Evolutionary conservation across 768 basidiomycete species (phyloP).

Genomic region (Boletus bicolor): DNA sequence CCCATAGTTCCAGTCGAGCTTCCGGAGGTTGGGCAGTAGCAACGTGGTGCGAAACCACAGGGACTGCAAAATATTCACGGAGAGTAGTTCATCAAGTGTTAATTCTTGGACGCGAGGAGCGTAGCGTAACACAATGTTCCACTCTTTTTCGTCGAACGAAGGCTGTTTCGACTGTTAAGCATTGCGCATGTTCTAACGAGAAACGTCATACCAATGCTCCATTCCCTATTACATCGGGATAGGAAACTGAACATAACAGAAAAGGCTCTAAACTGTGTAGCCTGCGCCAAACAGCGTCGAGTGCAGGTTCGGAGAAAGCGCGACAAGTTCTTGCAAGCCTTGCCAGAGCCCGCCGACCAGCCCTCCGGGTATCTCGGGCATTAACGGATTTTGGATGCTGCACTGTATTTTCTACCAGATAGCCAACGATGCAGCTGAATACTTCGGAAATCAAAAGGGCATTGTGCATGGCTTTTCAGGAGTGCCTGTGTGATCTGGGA

Average conservation of each 20-base stretch:
- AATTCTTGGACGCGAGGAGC: constrained; percentile 10
- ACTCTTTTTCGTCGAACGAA: constrained; percentile 3
- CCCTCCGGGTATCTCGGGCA: background rate
- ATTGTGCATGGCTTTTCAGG: background rate
- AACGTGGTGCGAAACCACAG: background rate
- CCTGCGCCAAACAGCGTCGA: constrained; percentile 15
- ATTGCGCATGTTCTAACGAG: background rate
- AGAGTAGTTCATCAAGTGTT: background rate
- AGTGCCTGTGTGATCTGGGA: too few species aligned
- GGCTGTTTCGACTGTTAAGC: background rate
- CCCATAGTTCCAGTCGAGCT: background rate
- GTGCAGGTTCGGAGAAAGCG: constrained; percentile 12
- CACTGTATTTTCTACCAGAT: background rate
- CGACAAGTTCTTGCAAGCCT: constrained; percentile 16
- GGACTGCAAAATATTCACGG: constrained; percentile 1
- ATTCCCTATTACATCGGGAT: background rate
- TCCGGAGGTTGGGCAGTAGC: constrained; percentile 11
- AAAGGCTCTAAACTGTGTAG: constrained; percentile 8
- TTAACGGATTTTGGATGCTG: background rate
- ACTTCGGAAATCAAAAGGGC: constrained; percentile 5
- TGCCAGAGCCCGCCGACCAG: background rate
- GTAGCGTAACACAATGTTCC: constrained; percentile 2
- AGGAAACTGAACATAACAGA: background rate
- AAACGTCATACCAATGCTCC: background rate
- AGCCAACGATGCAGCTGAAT: background rate